A percentile compares a stretch with the other conserved stretches of the same genome.
phyloP scores from a whole-genome alignment of 2,329 filamentous ascomycete species.

The Fonsecaea pugnacius region DNA sequence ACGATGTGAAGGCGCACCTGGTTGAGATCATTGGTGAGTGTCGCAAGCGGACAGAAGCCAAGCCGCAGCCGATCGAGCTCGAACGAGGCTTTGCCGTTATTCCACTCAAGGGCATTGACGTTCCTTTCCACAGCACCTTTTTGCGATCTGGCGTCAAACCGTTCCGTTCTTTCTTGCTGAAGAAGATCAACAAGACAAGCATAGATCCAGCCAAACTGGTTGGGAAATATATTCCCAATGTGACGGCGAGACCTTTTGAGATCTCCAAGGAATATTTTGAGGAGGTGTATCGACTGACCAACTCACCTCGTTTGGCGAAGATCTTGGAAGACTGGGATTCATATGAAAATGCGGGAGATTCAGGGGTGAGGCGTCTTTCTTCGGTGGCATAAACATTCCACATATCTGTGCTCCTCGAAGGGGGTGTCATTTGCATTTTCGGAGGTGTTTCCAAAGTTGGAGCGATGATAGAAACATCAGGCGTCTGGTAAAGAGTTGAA shows the following conservation, averaged over 20 bases:
- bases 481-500: slow-evolving; percentile 11
- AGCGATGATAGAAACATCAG: slow-evolving; percentile 6
- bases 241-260: slow-evolving; percentile 93
- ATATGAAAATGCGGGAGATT: slow-evolving; percentile 56
- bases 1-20: slow-evolving; percentile 88
- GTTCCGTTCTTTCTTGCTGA: slow-evolving; percentile 95
- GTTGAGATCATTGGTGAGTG: slow-evolving; percentile 89
- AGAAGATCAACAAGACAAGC: slow-evolving; percentile 99
- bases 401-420: not conserved
- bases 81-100: slow-evolving; percentile 97
- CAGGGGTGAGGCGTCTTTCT: slow-evolving; percentile 28
- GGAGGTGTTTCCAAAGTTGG: slow-evolving; percentile 9
- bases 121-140: slow-evolving; percentile 97
- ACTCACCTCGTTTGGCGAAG: slow-evolving; percentile 63
- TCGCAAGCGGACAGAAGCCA: slow-evolving; percentile 82
- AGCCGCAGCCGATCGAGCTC: slow-evolving; percentile 84
- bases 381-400: slow-evolving; percentile 29
- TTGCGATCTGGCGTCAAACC: slow-evolving; percentile 97
- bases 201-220: slow-evolving; percentile 97
- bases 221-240: slow-evolving; percentile 99
- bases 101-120: slow-evolving; percentile 94
- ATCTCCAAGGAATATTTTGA: slow-evolving; percentile 99
- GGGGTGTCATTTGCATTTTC: slow-evolving; percentile 10
- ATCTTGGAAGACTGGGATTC: slow-evolving; percentile 82
- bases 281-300: slow-evolving; percentile 94